phyloP scores from a whole-genome alignment of 805 yeast species.

The Sungouiozyma ichnusensis region DNA sequence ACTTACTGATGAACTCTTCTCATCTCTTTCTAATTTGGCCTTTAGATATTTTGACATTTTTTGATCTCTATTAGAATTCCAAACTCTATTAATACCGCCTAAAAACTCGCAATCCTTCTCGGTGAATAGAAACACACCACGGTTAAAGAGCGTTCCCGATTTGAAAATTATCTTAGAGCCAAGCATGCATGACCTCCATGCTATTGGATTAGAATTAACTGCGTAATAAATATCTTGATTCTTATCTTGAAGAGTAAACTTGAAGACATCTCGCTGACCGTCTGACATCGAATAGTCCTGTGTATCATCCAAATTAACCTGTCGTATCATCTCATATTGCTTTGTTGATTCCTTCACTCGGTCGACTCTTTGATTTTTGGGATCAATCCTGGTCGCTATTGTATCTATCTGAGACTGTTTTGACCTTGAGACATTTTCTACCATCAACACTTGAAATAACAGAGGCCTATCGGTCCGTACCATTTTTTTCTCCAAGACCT shows the following conservation, averaged over 20 bases:
- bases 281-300: constrained; percentile 5
- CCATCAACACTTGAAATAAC: constrained; percentile 45
- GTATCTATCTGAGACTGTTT: constrained; percentile 45
- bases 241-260: constrained; percentile 48
- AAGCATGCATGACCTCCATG: constrained; percentile 39
- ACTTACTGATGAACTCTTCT: neutral
- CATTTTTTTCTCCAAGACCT: constrained; percentile 12
- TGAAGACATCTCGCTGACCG: constrained; percentile 29
- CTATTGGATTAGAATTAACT: constrained; percentile 43
- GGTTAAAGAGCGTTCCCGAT: constrained; percentile 36
- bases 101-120: constrained; percentile 24
- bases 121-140: constrained; percentile 36
- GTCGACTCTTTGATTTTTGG: constrained; percentile 51
- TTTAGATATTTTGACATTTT: constrained; percentile 26
- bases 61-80: constrained; percentile 30
- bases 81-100: constrained; percentile 31
- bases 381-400: constrained; percentile 41
- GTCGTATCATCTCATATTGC: constrained; percentile 32
- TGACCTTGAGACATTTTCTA: constrained; percentile 45
- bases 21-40: constrained; percentile 16
- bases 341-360: constrained; percentile 27
- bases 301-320: constrained; percentile 37
- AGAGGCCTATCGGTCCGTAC: constrained; percentile 18
- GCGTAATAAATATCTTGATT: constrained; percentile 44
- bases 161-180: constrained; percentile 51